Evolutionary conservation across 1,284 basidiomycete species (phyloP).

Genomic region (Cutaneotrichosporon daszewskae): DNA sequence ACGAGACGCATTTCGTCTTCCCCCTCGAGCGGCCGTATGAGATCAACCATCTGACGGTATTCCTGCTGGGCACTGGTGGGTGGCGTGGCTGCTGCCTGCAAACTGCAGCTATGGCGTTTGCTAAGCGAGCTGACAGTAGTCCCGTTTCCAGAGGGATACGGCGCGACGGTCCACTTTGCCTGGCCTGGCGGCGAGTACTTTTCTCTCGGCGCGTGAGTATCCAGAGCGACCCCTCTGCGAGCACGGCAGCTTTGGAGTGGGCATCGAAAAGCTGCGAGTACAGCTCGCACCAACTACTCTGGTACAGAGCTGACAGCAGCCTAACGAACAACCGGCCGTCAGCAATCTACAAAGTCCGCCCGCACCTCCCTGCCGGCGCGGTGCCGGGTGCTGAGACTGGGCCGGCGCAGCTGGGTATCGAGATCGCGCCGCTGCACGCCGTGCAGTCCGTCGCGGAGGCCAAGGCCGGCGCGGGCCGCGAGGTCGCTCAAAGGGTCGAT

Average conservation of each 20-base stretch:
- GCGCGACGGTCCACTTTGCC: slow-evolving; percentile 80
- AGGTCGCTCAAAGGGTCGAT: slow-evolving; percentile 30
- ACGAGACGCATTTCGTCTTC: slow-evolving; percentile 80
- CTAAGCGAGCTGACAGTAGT: slow-evolving; percentile 3
- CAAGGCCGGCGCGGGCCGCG: slow-evolving; percentile 18
- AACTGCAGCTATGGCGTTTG: background rate
- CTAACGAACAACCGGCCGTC: slow-evolving; percentile 87
- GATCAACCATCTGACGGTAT: slow-evolving; percentile 86
- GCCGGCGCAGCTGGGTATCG: slow-evolving; percentile 53
- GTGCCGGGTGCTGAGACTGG: slow-evolving; percentile 30
- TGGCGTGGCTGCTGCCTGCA: slow-evolving; percentile 3
- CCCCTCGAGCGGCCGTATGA: slow-evolving; percentile 67
- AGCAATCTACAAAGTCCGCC: slow-evolving; percentile 79
- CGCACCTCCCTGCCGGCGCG: slow-evolving; percentile 46
- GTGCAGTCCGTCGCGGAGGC: slow-evolving; percentile 51
- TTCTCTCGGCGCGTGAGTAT: slow-evolving; percentile 75
- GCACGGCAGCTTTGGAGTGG: too few relatives aligned
- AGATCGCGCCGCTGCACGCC: slow-evolving; percentile 53
- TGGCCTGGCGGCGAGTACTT: slow-evolving; percentile 86
- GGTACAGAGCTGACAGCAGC: slow-evolving; percentile 53
- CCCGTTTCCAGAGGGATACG: slow-evolving; percentile 80
- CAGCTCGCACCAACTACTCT: slow-evolving; percentile 1
- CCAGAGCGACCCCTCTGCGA: background rate
- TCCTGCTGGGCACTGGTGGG: slow-evolving; percentile 73
- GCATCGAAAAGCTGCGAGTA: too few relatives aligned